A percentile compares a stretch with the other conserved stretches of the same genome.
These are phyloP conservation scores for Aegilops speltoides DNA, from an alignment of 176 grass and related monocot genomes.

Conservation along the genomic window DNA sequence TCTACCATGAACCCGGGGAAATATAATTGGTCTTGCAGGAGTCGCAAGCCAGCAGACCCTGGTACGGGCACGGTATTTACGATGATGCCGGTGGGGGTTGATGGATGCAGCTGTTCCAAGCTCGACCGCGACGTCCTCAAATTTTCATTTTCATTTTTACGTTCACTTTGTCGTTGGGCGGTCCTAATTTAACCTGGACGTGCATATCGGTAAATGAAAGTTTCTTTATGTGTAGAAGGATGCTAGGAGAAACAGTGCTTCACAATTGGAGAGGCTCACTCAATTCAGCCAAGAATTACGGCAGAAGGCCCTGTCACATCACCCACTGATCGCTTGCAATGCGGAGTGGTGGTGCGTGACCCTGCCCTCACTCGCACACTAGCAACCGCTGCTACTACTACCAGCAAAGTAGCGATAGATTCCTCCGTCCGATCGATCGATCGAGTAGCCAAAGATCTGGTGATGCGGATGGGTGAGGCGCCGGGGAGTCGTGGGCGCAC, in stretches of 20 bases:
- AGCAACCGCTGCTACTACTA: not conserved
- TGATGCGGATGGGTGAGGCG: not conserved
- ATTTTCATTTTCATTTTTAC: too few species aligned
- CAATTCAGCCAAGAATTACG: not conserved
- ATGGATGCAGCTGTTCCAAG: not conserved
- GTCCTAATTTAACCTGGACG: not conserved
- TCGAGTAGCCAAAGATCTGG: conserved; percentile 16
- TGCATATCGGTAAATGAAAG: not conserved
- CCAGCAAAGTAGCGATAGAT: conserved; percentile 10
- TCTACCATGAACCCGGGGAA: not conserved
- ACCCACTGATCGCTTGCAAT: not conserved
- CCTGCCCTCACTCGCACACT: conserved; percentile 15
- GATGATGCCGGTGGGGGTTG: not conserved
- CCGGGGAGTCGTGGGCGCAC: not conserved
- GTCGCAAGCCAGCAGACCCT: not conserved
- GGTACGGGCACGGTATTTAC: not conserved
- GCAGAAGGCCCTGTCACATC: not conserved
- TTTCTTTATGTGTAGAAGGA: too few species aligned
- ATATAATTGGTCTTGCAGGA: not conserved
- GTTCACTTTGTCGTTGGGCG: not conserved
- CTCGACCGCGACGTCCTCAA: not conserved
- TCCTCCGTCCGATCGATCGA: not conserved
- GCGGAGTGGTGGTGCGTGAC: conserved; percentile 24
- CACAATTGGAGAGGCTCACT: not conserved
- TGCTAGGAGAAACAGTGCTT: not conserved